Percentiles rank a stretch among this genome's conserved stretches.
Evolutionary conservation across 1,139 yeast genomes (phyloP).

Genomic region (Pichia sp.): DNA sequence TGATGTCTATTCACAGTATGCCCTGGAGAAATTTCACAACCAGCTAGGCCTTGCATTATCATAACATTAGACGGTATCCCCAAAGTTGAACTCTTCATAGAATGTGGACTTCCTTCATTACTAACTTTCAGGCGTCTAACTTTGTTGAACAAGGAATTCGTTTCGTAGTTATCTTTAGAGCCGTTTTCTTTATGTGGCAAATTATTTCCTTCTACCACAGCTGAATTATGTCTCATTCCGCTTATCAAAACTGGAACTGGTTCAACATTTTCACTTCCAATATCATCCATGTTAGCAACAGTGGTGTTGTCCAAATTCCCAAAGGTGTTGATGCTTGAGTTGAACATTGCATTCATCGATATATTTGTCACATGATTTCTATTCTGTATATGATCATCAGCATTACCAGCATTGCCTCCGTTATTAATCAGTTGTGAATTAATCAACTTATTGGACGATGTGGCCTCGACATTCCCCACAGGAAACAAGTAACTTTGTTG

Average conservation of each 20-base stretch:
- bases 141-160: background rate
- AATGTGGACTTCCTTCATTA: constrained; percentile 4
- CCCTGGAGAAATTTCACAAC: background rate
- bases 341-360: background rate
- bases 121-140: background rate
- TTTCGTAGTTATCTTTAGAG: background rate
- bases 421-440: background rate
- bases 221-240: background rate
- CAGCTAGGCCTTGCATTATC: background rate
- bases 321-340: background rate
- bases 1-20: constrained; percentile 1
- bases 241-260: background rate
- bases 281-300: background rate
- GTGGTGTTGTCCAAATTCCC: background rate
- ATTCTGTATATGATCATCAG: background rate
- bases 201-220: background rate
- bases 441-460: background rate
- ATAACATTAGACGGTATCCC: background rate
- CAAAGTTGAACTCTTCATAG: background rate
- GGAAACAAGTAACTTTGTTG: constrained; percentile 7
- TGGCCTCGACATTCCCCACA: background rate
- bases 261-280: background rate
- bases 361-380: background rate
- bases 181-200: background rate
- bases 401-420: background rate